Evolutionary conservation across 1,284 basidiomycete genomes (phyloP).

Genomic region (Ustilago lituana): DNA sequence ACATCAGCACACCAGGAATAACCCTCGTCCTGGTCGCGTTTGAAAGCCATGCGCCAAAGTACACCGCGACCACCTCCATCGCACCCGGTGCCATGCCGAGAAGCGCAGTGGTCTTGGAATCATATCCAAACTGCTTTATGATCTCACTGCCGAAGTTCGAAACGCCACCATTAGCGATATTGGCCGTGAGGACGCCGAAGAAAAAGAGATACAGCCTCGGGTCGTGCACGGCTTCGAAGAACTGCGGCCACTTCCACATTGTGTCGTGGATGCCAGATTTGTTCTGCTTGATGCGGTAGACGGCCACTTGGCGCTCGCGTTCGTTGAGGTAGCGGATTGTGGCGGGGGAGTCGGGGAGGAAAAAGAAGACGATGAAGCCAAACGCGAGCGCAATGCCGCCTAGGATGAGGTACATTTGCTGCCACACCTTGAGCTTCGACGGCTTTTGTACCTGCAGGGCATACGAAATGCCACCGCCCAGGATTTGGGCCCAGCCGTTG

Average conservation of each 20-base stretch:
- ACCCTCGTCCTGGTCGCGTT: constrained; percentile 38
- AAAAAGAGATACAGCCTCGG: constrained; percentile 66
- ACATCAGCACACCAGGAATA: constrained; percentile 56
- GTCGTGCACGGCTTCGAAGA: constrained; percentile 71
- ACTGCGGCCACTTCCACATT: constrained; percentile 72
- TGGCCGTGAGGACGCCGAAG: constrained; percentile 40
- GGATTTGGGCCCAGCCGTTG: constrained; percentile 62
- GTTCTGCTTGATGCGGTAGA: constrained; percentile 73
- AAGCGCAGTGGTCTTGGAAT: constrained; percentile 55
- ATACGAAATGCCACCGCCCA: constrained; percentile 56
- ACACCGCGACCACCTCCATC: constrained; percentile 54
- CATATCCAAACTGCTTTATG: constrained; percentile 61
- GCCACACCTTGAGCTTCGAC: constrained; percentile 48
- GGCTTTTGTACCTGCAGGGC: constrained; percentile 50
- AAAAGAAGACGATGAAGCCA: constrained; percentile 40
- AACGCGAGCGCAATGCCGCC: constrained; percentile 53
- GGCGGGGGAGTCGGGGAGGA: constrained; percentile 55
- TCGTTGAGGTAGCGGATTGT: constrained; percentile 67
- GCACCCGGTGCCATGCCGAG: constrained; percentile 61
- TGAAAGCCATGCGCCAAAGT: constrained; percentile 52
- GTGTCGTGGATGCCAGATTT: constrained; percentile 72
- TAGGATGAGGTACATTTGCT: constrained; percentile 60
- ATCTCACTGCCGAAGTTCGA: constrained; percentile 62
- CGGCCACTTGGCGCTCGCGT: constrained; percentile 72
- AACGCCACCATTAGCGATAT: constrained; percentile 55